Percentiles rank a stretch among this genome's conserved stretches.
Evolutionary conservation across 164 flowering plant species (phyloP).

Genomic region (Tetracentron sinense): DNA sequence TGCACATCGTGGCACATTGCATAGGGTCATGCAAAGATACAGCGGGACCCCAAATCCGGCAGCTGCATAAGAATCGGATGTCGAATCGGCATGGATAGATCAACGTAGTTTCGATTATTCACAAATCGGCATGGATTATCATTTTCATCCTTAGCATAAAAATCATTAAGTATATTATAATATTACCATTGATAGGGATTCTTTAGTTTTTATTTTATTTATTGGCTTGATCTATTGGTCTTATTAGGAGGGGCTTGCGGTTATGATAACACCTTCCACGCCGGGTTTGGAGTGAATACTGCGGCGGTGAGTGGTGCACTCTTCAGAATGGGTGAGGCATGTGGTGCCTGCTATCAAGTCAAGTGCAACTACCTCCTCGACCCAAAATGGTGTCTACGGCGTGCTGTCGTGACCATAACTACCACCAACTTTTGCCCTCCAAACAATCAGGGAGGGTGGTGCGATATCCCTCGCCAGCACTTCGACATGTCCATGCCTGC

Average conservation of each 20-base stretch:
- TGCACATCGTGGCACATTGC: too few relatives aligned
- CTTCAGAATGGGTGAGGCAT: constrained; percentile 54
- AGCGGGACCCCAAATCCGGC: too few relatives aligned
- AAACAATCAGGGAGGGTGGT: constrained; percentile 80
- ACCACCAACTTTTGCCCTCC: constrained; percentile 92
- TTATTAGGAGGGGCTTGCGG: constrained; percentile 83
- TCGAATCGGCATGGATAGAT: too few relatives aligned
- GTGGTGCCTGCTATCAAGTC: constrained; percentile 74
- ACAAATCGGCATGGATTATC: too few relatives aligned
- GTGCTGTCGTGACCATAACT: constrained; percentile 45
- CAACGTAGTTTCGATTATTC: too few relatives aligned
- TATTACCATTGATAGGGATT: background rate
- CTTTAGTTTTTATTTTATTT: background rate
- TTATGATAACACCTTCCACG: constrained; percentile 61
- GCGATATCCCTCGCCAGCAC: constrained; percentile 66
- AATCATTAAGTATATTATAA: background rate
- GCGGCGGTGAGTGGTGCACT: constrained; percentile 68
- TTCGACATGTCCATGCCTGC: constrained; percentile 78
- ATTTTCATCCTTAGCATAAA: too few relatives aligned
- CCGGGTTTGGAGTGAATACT: constrained; percentile 69
- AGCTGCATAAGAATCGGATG: too few relatives aligned
- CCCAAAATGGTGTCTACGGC: constrained; percentile 60
- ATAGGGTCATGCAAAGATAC: too few relatives aligned
- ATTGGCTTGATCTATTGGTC: background rate
- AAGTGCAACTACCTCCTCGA: constrained; percentile 44